These are phyloP conservation scores for Williopsis jadinii DNA, from an alignment of 1,139 yeast species.

Conservation along the genomic window DNA sequence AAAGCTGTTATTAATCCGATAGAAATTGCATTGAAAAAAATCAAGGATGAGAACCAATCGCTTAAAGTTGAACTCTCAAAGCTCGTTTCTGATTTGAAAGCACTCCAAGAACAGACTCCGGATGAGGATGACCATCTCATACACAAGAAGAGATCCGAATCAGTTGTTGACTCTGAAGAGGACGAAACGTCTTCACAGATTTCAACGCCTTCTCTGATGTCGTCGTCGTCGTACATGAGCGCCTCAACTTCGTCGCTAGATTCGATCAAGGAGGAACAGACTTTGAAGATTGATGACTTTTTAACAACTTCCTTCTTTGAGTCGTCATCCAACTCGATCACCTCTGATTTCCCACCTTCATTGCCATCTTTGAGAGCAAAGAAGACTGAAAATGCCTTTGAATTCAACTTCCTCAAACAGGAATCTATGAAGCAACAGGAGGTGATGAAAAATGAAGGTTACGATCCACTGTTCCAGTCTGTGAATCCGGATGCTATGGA, in stretches of 20 bases:
- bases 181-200: slow-evolving; percentile 11
- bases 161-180: slow-evolving; percentile 12
- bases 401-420: slow-evolving; percentile 18
- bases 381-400: slow-evolving; percentile 13
- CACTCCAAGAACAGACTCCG: slow-evolving; percentile 9
- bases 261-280: slow-evolving; percentile 19
- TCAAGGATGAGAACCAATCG: slow-evolving; percentile 19
- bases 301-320: slow-evolving; percentile 19
- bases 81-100: slow-evolving; percentile 18
- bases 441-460: slow-evolving; percentile 6
- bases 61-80: slow-evolving; percentile 20
- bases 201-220: slow-evolving; percentile 15
- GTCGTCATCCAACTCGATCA: slow-evolving; percentile 11
- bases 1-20: slow-evolving; percentile 1
- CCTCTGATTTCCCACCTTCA: slow-evolving; percentile 9
- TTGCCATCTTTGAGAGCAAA: slow-evolving; percentile 5
- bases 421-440: slow-evolving; percentile 7
- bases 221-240: slow-evolving; percentile 12
- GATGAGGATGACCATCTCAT: slow-evolving; percentile 3
- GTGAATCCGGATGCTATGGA: slow-evolving; percentile 4
- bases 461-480: slow-evolving; percentile 13
- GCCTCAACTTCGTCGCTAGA: slow-evolving; percentile 11
- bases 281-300: slow-evolving; percentile 18
- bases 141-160: slow-evolving; percentile 18
- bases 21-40: slow-evolving; percentile 15